These are phyloP conservation scores for Austroboletus niveus DNA, from an alignment of 1,284 basidiomycete species.

Conservation along the genomic window DNA sequence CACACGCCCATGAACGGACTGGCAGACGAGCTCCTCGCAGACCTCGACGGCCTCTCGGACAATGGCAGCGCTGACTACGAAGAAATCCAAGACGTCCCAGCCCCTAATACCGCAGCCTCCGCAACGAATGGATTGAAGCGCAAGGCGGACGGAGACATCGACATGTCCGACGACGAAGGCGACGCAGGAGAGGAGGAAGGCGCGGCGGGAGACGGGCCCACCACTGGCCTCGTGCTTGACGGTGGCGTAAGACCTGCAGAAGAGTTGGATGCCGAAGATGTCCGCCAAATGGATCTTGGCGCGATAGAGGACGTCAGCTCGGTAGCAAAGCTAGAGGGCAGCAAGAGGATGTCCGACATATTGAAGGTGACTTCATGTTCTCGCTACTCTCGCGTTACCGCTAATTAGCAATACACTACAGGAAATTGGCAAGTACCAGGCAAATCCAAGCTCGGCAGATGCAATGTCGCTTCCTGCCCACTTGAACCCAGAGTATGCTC, in stretches of 20 bases:
- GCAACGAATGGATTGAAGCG: constrained; percentile 53
- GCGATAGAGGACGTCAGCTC: constrained; percentile 80
- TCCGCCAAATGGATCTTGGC: constrained; percentile 88
- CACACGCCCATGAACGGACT: constrained; percentile 60
- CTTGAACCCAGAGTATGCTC: constrained; percentile 92
- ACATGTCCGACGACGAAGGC: constrained; percentile 49
- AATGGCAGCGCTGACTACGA: constrained; percentile 58
- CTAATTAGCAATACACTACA: constrained; percentile 32
- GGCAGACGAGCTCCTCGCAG: constrained; percentile 86
- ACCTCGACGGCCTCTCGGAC: constrained; percentile 78
- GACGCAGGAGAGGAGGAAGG: constrained; percentile 42
- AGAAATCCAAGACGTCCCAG: constrained; percentile 36
- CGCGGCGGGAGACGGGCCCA: constrained; percentile 40
- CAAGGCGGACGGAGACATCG: constrained; percentile 52
- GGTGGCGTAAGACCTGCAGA: constrained; percentile 92
- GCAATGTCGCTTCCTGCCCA: constrained; percentile 80
- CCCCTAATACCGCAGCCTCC: constrained; percentile 27
- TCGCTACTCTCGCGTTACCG: not conserved
- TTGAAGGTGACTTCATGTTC: constrained; percentile 58
- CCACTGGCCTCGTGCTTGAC: constrained; percentile 73
- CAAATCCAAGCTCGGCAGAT: constrained; percentile 73
- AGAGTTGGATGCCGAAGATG: constrained; percentile 89
- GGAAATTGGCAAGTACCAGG: constrained; percentile 88
- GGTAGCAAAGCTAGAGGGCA: constrained; percentile 87
- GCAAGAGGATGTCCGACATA: constrained; percentile 83